Evolutionary conservation across 139 green algal species (phyloP), one percentile per base, ranked within the genome.

Genomic region (Coelastrella sp.): DNA sequence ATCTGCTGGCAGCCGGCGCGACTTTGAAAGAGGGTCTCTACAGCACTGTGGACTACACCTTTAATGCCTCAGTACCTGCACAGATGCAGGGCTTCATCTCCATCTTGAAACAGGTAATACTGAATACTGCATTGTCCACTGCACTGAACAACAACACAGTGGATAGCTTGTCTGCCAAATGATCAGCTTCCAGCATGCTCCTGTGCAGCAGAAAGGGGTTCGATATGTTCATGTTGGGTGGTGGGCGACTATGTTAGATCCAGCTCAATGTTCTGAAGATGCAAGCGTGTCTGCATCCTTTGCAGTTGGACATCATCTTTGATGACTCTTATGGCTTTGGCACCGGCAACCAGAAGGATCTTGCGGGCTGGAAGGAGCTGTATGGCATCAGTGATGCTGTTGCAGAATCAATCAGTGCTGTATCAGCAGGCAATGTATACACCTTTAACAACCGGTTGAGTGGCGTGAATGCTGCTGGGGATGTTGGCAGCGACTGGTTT

Each of bases 401-500:
- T 21, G 75, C 75, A 15, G 75, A 34, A n/a, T 37, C 13, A 25
- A 69, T 82, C 53, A 60, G 32, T 1, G 75, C 75, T 32, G n/a
- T 82, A 25, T 51, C 35, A 23, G 53, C 34, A 15, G 75, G 75
- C 51, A 37, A 82, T 35, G 75, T 82, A 53, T 82, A 32, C 19
- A 19, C 75, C 15, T 53, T 53, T n/a, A 82, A 82, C 75, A 69
- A 69, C 53, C 51, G 53, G 34, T 23, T 82, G 21, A 38, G 11
- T 4, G 53, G 11, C 19, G 30, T 25, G 27, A 84, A 75, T 35
- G 57, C 19, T 8, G 78, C 43, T 6, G 78, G 62, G 17, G 40
- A 48, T 34, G 40, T 66, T 5, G 79, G 27, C 15, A 74, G 84
- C 27, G 89, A 94, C 88, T 96, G 94, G 94, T 96, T 94, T 85